A percentile compares a stretch with the other conserved stretches of the same genome.
Conservation (phyloP, 495 filamentous ascomycete species). For the Aspergillus campestris region DNA sequence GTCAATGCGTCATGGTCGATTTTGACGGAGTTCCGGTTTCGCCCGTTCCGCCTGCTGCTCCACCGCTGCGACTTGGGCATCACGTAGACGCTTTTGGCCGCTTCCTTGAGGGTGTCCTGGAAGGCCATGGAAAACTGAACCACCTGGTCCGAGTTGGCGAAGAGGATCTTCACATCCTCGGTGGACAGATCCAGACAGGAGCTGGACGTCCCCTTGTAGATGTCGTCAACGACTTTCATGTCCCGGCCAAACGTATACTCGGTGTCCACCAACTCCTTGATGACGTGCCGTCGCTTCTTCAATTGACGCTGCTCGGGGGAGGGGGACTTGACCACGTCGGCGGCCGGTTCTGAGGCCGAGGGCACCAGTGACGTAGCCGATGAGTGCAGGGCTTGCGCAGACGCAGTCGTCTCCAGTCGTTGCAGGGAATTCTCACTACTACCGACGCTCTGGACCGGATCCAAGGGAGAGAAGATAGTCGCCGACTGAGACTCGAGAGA, state of each 20-base stretch:
- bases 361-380: conserved; percentile 35
- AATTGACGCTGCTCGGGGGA: conserved; percentile 50
- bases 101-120: conserved; percentile 66
- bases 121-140: conserved; percentile 74
- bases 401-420: conserved; percentile 25
- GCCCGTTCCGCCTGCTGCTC: conserved; percentile 44
- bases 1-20: conserved; percentile 26
- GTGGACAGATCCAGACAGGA: conserved; percentile 68
- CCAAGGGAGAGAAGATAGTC: conserved; percentile 43
- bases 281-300: conserved; percentile 62
- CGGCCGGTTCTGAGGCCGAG: conserved; percentile 20
- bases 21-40: conserved; percentile 26
- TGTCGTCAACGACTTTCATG: conserved; percentile 93
- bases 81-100: conserved; percentile 64
- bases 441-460: conserved; percentile 49
- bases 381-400: conserved; percentile 28
- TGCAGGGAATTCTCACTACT: conserved; percentile 36
- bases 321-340: conserved; percentile 27
- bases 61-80: conserved; percentile 50
- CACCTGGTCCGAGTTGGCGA: conserved; percentile 83
- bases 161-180: conserved; percentile 79
- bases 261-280: conserved; percentile 88
- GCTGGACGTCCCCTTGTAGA: conserved; percentile 91
- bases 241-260: conserved; percentile 80
- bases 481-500: conserved; percentile 23